Base-by-base conservation (phyloP, 2,329 filamentous ascomycete species). In the Colletotrichum chlorophyti region DNA sequence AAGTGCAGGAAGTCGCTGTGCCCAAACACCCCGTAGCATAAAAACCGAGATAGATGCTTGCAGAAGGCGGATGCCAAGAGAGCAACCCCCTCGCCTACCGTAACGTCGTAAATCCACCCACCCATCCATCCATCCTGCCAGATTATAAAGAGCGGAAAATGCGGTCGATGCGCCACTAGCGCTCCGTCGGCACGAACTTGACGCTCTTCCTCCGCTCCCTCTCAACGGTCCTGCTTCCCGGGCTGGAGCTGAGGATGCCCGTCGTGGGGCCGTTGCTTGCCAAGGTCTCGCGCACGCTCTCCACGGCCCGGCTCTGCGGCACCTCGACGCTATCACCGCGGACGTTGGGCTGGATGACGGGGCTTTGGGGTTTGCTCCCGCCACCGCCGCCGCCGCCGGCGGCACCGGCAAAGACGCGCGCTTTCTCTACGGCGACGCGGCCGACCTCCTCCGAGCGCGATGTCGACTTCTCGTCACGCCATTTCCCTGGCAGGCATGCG, bases 121-220 rank as follows among this genome's bases (percentile, higher is more conserved):
- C 21, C 9, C 10, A 12, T 5, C 11, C 43, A n/a, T n/a, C 19
- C 21, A 41, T 53, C 26, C 37, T 40, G 35, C 32, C 6, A 5
- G 8, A 17, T 24, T 48, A 59, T 21, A 59, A 19, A 4, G 52
- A 49, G 11, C 51, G n/a, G 14, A 48, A 45, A 11, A 21, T 14
- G 1, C 27, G 21, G 6, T 15, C 43, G 38, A 50, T 6, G 24
- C 32, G 38, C 57, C 57, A 60, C 57, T 60, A 65, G 17, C 64
- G 52, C 29, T 74, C 76, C 9, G 78, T 74, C 38, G 75, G 76
- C 3, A 79, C 80, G 70, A 88, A 85, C 73, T 88, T 88, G 65
- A 88, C 85, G 62, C 84, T 87, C 78, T 87, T 87, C 68, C 84
- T 77, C 62, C 83, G 75, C 68, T 87, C 85, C 57, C 83, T 70